phyloP scores from a whole-genome alignment of 2,329 filamentous ascomycete genomes.

The Fusarium secorum region DNA sequence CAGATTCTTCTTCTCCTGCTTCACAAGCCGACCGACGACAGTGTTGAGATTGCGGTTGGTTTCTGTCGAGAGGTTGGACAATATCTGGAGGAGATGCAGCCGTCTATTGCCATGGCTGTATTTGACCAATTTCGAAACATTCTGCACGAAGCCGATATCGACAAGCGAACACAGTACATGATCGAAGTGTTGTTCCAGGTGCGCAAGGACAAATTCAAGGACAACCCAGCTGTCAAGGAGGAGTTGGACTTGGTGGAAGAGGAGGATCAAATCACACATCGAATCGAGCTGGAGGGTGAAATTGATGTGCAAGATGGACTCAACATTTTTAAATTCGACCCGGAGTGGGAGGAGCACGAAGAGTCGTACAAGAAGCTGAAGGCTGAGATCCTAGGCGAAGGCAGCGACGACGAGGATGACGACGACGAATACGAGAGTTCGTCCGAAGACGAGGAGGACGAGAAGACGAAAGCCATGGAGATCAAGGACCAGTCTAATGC shows the following conservation, averaged over 20 bases:
- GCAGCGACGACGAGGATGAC: conserved; percentile 82
- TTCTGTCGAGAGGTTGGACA: conserved; percentile 93
- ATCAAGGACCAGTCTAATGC: conserved; percentile 98
- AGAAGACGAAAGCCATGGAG: conserved; percentile 84
- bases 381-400: conserved; percentile 92
- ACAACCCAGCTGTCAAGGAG: conserved; percentile 88
- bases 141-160: conserved; percentile 94
- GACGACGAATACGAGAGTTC: conserved; percentile 68
- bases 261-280: conserved; percentile 96
- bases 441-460: conserved; percentile 75
- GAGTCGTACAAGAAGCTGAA: conserved; percentile 89
- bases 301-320: conserved; percentile 85
- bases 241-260: conserved; percentile 96
- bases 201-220: conserved; percentile 94
- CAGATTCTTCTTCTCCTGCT: conserved; percentile 92
- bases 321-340: conserved; percentile 95
- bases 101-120: conserved; percentile 84
- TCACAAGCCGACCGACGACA: conserved; percentile 95
- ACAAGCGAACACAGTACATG: conserved; percentile 99
- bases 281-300: conserved; percentile 80
- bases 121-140: conserved; percentile 97
- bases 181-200: conserved; percentile 98
- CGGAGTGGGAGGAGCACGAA: conserved; percentile 90
- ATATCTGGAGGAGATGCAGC: conserved; percentile 94
- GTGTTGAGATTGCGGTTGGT: conserved; percentile 95